These are phyloP conservation scores for Colletotrichum euphorbiae DNA, from an alignment of 2,329 filamentous ascomycete genomes.

Conservation along the genomic window DNA sequence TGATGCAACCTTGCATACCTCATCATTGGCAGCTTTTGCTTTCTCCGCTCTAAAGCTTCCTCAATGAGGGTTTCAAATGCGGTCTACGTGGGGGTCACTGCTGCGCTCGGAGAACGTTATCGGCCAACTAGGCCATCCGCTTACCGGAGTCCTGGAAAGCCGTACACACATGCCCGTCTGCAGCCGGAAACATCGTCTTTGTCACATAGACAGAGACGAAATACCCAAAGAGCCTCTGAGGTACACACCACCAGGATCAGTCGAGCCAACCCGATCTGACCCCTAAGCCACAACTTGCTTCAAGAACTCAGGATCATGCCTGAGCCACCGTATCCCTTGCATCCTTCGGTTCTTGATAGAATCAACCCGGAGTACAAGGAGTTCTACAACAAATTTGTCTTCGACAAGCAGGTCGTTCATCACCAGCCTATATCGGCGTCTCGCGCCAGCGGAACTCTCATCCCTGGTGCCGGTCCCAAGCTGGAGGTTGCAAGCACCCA, in stretches of 20 bases:
- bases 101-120: slow-evolving; percentile 17
- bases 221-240: neutral
- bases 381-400: slow-evolving; percentile 64
- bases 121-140: neutral
- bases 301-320: slow-evolving; percentile 6
- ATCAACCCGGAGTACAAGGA: slow-evolving; percentile 62
- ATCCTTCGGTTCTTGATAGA: slow-evolving; percentile 46
- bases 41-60: neutral
- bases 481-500: slow-evolving; percentile 59
- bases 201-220: neutral
- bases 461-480: slow-evolving; percentile 62
- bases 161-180: neutral
- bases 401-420: slow-evolving; percentile 65
- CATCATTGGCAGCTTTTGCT: neutral
- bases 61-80: neutral
- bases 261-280: neutral
- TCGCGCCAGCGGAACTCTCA: slow-evolving; percentile 61
- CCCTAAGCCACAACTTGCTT: neutral
- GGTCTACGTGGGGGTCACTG: slow-evolving; percentile 18
- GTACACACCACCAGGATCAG: neutral
- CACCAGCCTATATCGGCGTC: slow-evolving; percentile 64
- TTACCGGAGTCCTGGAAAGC: slow-evolving; percentile 1
- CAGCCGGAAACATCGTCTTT: neutral
- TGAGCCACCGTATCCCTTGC: slow-evolving; percentile 47
- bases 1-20: slow-evolving; percentile 12